Conservation (phyloP, 768 basidiomycete genomes). For the Pholiota microspora region DNA sequence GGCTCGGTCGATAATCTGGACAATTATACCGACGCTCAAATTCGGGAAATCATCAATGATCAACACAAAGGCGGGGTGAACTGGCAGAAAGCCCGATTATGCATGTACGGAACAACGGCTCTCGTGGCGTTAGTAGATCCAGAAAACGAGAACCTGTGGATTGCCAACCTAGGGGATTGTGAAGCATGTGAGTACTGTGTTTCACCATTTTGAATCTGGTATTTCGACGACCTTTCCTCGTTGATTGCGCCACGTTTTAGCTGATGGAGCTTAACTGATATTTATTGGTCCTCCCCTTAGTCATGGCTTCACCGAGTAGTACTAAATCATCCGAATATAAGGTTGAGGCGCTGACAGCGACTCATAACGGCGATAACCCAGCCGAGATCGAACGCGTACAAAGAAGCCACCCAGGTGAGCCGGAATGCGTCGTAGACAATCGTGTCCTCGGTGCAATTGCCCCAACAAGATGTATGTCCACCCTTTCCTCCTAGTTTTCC, state of each 20-base stretch:
- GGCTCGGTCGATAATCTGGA: slow-evolving; percentile 47
- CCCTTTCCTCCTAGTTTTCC: slow-evolving; percentile 14
- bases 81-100: slow-evolving; percentile 63
- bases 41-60: slow-evolving; percentile 64
- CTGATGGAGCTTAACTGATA: neutral
- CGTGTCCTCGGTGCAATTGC: slow-evolving; percentile 77
- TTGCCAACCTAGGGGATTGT: slow-evolving; percentile 81
- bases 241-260: slow-evolving; percentile 4
- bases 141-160: slow-evolving; percentile 65
- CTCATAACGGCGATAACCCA: slow-evolving; percentile 70
- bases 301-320: slow-evolving; percentile 48
- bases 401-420: slow-evolving; percentile 66
- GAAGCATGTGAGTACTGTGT: slow-evolving; percentile 57
- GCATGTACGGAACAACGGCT: slow-evolving; percentile 80
- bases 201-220: slow-evolving; percentile 6
- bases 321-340: slow-evolving; percentile 48
- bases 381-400: slow-evolving; percentile 63
- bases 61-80: slow-evolving; percentile 54
- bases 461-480: slow-evolving; percentile 66
- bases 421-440: slow-evolving; percentile 62
- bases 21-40: slow-evolving; percentile 52
- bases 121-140: slow-evolving; percentile 74
- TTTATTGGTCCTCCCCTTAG: slow-evolving; percentile 26
- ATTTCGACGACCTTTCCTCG: neutral
- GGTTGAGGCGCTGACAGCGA: slow-evolving; percentile 57